phyloP scores from a whole-genome alignment of 2,329 filamentous ascomycete species.

The Hypoxylon rubiginosum region DNA sequence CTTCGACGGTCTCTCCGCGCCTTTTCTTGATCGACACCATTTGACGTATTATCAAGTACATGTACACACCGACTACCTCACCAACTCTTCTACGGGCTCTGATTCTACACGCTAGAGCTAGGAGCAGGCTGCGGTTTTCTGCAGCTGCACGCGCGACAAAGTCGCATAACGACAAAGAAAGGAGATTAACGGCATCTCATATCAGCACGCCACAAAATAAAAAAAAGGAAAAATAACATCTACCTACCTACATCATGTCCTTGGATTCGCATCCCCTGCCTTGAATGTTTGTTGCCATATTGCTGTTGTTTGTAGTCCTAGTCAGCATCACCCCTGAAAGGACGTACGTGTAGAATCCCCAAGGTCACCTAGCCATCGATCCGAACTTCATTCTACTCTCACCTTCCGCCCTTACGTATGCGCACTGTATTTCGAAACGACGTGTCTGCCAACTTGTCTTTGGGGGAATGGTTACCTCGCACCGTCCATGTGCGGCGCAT shows the following conservation, averaged over 20 bases:
- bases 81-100: constrained; percentile 16
- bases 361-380: constrained; percentile 9
- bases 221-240: neutral
- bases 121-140: constrained; percentile 33
- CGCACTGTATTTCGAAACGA: constrained; percentile 17
- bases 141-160: constrained; percentile 46
- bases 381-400: constrained; percentile 13
- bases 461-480: constrained; percentile 21
- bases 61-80: constrained; percentile 15
- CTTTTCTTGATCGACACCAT: constrained; percentile 15
- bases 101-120: constrained; percentile 22
- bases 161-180: constrained; percentile 46
- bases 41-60: constrained; percentile 19
- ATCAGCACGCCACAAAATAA: constrained; percentile 39
- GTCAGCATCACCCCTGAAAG: constrained; percentile 36
- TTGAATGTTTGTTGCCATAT: constrained; percentile 36
- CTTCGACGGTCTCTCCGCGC: constrained; percentile 18
- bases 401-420: constrained; percentile 11
- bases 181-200: constrained; percentile 31
- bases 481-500: constrained; percentile 20
- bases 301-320: constrained; percentile 40
- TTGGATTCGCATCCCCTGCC: constrained; percentile 17
- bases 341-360: constrained; percentile 24
- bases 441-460: constrained; percentile 13
- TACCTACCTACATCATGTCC: constrained; percentile 5